Evolutionary conservation across 2,329 filamentous ascomycete species (phyloP).

Genomic region (Tolypocladium sp.): DNA sequence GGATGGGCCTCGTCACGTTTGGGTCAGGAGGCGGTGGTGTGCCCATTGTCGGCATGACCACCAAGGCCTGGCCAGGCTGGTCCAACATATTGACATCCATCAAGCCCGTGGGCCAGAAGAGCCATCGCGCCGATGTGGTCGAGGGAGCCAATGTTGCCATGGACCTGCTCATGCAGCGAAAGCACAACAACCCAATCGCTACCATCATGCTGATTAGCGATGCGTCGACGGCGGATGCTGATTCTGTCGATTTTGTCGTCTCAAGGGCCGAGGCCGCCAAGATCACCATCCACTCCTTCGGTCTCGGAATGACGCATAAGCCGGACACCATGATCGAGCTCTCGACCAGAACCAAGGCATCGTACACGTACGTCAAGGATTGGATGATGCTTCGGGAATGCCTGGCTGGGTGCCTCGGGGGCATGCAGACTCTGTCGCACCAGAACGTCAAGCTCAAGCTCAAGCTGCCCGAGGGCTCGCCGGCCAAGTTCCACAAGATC

Average conservation of each 20-base stretch:
- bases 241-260: slow-evolving; percentile 96
- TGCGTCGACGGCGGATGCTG: slow-evolving; percentile 85
- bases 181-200: slow-evolving; percentile 89
- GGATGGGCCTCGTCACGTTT: slow-evolving; percentile 96
- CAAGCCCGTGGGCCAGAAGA: slow-evolving; percentile 92
- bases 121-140: slow-evolving; percentile 88
- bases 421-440: slow-evolving; percentile 90
- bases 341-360: slow-evolving; percentile 89
- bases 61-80: slow-evolving; percentile 91
- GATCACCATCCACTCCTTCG: slow-evolving; percentile 94
- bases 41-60: slow-evolving; percentile 95
- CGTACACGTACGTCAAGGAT: slow-evolving; percentile 97
- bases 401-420: slow-evolving; percentile 83
- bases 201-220: slow-evolving; percentile 97
- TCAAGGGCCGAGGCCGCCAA: slow-evolving; percentile 95
- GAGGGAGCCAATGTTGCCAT: slow-evolving; percentile 97
- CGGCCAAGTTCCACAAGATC: slow-evolving; percentile 97
- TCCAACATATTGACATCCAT: slow-evolving; percentile 77
- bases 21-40: slow-evolving; percentile 90
- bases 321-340: slow-evolving; percentile 98
- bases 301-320: slow-evolving; percentile 92
- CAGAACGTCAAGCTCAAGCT: slow-evolving; percentile 97
- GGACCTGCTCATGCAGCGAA: slow-evolving; percentile 96
- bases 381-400: slow-evolving; percentile 99
- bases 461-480: slow-evolving; percentile 87